phyloP scores from a whole-genome alignment of 2,329 filamentous ascomycete genomes.

The Colletotrichum camelliae region DNA sequence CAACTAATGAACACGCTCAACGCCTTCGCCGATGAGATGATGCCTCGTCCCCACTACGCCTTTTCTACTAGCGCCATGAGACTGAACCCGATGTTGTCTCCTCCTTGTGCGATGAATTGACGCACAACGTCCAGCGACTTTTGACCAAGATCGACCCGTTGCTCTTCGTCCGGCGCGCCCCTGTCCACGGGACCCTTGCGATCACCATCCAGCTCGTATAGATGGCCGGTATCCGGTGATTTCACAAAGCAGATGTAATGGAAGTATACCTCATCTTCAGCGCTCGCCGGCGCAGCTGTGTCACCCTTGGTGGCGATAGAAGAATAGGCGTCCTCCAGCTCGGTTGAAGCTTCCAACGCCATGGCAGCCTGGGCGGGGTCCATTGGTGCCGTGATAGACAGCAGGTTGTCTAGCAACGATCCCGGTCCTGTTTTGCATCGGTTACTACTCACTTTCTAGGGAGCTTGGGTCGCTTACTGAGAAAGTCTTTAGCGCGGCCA shows the following conservation, averaged over 20 bases:
- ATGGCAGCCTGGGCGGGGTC: slow-evolving; percentile 61
- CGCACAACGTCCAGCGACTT: slow-evolving; percentile 61
- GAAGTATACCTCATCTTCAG: slow-evolving; percentile 68
- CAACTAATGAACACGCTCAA: not conserved
- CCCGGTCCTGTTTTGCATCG: slow-evolving; percentile 2
- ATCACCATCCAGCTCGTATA: slow-evolving; percentile 75
- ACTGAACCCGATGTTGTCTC: slow-evolving; percentile 32
- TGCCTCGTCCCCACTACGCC: not conserved
- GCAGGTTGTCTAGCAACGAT: slow-evolving; percentile 51
- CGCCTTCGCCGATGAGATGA: not conserved
- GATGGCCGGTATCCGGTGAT: slow-evolving; percentile 47
- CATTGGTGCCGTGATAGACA: slow-evolving; percentile 66
- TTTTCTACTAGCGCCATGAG: slow-evolving; percentile 32
- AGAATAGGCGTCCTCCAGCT: slow-evolving; percentile 68
- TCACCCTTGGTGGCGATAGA: slow-evolving; percentile 66
- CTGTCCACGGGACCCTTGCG: slow-evolving; percentile 69
- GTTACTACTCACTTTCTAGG: not conserved
- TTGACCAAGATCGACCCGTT: slow-evolving; percentile 55
- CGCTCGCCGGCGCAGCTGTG: slow-evolving; percentile 61
- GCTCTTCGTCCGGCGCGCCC: slow-evolving; percentile 41
- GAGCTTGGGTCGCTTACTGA: slow-evolving; percentile 36
- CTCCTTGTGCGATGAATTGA: slow-evolving; percentile 31
- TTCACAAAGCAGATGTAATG: slow-evolving; percentile 79
- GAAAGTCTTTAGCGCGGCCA: slow-evolving; percentile 38
- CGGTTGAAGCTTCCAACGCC: slow-evolving; percentile 68